Percentiles rank a stretch among this genome's conserved stretches.
These are phyloP conservation scores for Podaxis sp. DNA, from an alignment of 768 basidiomycete species.

Conservation along the genomic window DNA sequence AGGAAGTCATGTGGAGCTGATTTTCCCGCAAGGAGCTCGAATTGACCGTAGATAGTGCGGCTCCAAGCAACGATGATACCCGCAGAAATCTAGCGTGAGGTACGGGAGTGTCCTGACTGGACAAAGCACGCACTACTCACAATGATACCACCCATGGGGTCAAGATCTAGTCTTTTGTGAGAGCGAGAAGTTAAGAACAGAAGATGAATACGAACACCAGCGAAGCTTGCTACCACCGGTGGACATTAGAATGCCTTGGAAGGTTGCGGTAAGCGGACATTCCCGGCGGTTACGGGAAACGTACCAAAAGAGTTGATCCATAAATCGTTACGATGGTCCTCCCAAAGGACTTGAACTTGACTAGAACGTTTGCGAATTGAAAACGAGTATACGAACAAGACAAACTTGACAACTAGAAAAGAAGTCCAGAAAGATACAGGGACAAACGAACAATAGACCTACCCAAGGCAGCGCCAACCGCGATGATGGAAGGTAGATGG, in stretches of 20 bases:
- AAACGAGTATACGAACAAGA: slow-evolving; percentile 86
- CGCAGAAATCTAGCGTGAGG: slow-evolving; percentile 57
- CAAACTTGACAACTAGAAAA: slow-evolving; percentile 70
- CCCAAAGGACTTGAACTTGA: slow-evolving; percentile 95
- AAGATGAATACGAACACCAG: slow-evolving; percentile 67
- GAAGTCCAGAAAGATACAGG: slow-evolving; percentile 1
- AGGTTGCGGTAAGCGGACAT: slow-evolving; percentile 1
- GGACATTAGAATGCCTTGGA: slow-evolving; percentile 76
- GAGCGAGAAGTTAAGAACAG: slow-evolving; percentile 8
- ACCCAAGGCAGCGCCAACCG: slow-evolving; percentile 85
- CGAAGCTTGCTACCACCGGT: slow-evolving; percentile 74
- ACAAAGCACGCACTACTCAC: slow-evolving; percentile 40
- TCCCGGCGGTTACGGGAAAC: slow-evolving; percentile 16
- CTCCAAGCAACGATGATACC: slow-evolving; percentile 81
- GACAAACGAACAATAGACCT: slow-evolving; percentile 17
- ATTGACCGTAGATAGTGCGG: slow-evolving; percentile 75
- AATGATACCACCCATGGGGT: slow-evolving; percentile 76
- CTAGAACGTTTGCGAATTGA: slow-evolving; percentile 78
- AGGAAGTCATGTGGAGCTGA: slow-evolving; percentile 90
- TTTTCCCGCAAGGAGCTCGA: slow-evolving; percentile 86
- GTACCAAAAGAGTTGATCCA: slow-evolving; percentile 78
- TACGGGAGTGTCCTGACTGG: neutral
- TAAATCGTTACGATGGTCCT: slow-evolving; percentile 94
- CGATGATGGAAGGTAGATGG: slow-evolving; percentile 79
- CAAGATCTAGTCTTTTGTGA: slow-evolving; percentile 48